Evolutionary conservation across 192 early-diverging fungal species (phyloP).

Genomic region (Kickxella alabastrina): DNA sequence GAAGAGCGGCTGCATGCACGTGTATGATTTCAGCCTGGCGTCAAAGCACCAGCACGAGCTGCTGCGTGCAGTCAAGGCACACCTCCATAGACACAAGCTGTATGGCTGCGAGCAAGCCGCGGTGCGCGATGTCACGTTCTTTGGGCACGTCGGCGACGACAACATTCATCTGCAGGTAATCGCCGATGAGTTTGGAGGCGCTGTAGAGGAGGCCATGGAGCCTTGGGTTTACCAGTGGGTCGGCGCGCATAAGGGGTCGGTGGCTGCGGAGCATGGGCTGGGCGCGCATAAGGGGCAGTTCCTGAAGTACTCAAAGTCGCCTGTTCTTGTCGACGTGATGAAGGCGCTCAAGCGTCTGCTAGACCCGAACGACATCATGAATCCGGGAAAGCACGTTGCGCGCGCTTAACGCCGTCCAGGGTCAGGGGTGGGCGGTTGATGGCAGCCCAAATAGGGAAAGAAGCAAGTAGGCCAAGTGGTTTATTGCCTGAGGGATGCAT

Average conservation of each 20-base stretch:
- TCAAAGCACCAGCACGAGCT: constrained; percentile 36
- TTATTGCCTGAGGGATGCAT: too few relatives aligned
- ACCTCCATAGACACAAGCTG: constrained; percentile 14
- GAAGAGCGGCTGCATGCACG: constrained; percentile 50
- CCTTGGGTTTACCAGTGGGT: constrained; percentile 88
- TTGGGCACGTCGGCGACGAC: constrained; percentile 96
- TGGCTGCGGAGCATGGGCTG: constrained; percentile 88
- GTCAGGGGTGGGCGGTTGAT: too few relatives aligned
- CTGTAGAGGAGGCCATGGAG: constrained; percentile 71
- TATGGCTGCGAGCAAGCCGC: constrained; percentile 35
- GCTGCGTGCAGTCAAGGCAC: constrained; percentile 26
- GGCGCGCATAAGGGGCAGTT: constrained; percentile 71
- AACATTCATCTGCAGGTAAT: constrained; percentile 93
- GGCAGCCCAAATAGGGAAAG: too few relatives aligned
- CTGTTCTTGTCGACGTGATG: constrained; percentile 80
- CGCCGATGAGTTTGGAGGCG: constrained; percentile 58
- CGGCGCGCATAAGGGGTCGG: constrained; percentile 57
- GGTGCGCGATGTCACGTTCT: constrained; percentile 79
- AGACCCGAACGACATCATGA: constrained; percentile 94
- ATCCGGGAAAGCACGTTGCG: constrained; percentile 69
- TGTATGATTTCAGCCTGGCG: constrained; percentile 46
- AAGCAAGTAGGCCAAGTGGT: too few relatives aligned
- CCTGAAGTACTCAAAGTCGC: constrained; percentile 82
- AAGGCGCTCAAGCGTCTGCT: constrained; percentile 75
- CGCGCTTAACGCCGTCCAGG: too few relatives aligned